These are phyloP conservation scores for Debaryomycetaceae sp. DNA, from an alignment of 1,139 yeast genomes.

Conservation along the genomic window DNA sequence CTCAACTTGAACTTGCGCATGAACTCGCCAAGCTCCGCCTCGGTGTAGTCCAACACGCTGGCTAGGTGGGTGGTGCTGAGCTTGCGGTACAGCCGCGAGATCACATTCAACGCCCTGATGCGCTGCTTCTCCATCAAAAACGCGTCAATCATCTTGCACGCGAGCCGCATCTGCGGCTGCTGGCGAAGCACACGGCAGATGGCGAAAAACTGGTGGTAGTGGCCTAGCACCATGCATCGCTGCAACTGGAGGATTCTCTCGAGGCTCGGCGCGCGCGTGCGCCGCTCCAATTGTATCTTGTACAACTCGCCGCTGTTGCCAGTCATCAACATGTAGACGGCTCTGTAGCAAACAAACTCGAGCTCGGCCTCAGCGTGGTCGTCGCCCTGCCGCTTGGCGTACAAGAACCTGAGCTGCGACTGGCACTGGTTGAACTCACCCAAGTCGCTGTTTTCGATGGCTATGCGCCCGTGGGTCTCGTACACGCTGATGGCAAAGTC, in stretches of 20 bases:
- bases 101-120: constrained; percentile 51
- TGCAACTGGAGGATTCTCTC: constrained; percentile 24
- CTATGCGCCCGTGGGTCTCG: constrained; percentile 83
- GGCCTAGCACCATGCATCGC: constrained; percentile 23
- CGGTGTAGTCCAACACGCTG: constrained; percentile 42
- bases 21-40: constrained; percentile 25
- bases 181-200: constrained; percentile 26
- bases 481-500: constrained; percentile 76
- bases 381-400: constrained; percentile 26
- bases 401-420: constrained; percentile 66
- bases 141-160: constrained; percentile 28
- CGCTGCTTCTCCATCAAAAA: constrained; percentile 54
- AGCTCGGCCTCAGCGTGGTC: constrained; percentile 19
- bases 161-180: constrained; percentile 17
- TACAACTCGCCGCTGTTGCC: constrained; percentile 52
- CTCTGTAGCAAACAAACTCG: constrained; percentile 72
- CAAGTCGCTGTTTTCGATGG: constrained; percentile 74
- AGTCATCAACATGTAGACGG: constrained; percentile 79
- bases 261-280: constrained; percentile 7
- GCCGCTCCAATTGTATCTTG: constrained; percentile 26
- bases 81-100: constrained; percentile 59
- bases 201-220: constrained; percentile 53
- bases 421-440: constrained; percentile 97
- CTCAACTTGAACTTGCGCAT: constrained; percentile 36
- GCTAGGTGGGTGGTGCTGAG: constrained; percentile 43